Conservation (phyloP, 1,284 basidiomycete genomes). For the Gomphus bonarii region DNA sequence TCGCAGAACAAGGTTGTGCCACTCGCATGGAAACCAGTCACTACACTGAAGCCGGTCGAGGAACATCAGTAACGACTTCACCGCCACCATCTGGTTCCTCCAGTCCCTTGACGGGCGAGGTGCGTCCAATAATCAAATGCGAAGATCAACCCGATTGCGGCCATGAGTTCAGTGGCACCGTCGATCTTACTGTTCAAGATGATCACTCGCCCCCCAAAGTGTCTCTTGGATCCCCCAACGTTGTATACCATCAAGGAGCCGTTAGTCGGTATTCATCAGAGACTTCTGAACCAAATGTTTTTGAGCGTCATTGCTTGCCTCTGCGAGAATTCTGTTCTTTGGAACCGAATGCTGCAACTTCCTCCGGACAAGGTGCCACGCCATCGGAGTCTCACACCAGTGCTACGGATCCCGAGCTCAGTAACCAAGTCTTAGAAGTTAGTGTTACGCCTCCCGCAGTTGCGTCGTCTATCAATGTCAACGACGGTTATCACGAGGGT, state of each 20-base stretch:
- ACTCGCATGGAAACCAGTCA: background rate
- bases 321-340: background rate
- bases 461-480: background rate
- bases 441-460: background rate
- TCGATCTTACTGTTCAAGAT: background rate
- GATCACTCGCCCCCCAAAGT: background rate
- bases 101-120: background rate
- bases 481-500: background rate
- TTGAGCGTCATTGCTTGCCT: background rate
- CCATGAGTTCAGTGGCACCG: background rate
- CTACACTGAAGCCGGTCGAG: no score
- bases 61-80: background rate
- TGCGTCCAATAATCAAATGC: background rate
- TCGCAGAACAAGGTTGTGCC: background rate
- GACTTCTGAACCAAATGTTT: background rate
- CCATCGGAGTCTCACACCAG: background rate
- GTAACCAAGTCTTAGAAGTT: background rate
- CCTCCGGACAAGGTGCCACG: background rate
- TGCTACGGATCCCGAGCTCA: background rate
- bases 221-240: background rate
- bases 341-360: background rate
- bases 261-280: background rate
- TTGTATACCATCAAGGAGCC: background rate
- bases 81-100: background rate
- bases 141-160: background rate